Base-by-base conservation (phyloP, 2,329 filamentous ascomycete genomes). In the Fusarium sp. region DNA sequence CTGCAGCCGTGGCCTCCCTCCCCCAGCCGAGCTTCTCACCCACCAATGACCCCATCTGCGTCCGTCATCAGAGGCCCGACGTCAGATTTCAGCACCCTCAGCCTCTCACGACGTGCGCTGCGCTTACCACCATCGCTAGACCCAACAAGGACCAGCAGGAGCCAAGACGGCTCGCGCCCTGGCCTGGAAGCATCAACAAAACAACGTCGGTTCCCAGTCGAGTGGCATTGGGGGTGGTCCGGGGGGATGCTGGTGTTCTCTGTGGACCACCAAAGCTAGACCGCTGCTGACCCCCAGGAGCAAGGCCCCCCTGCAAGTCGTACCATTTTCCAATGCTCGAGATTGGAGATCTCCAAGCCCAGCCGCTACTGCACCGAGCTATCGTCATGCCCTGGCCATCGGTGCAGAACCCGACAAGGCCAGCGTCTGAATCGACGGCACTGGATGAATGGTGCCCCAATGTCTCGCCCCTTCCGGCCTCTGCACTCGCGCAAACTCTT, bases 271-370 rank as follows among this genome's bases (percentile, higher is more conserved):
- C 38, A 67, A 73, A 76, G 63, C 69, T 63, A 74, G 71, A 76
- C 76, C 73, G 74, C 75, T 68, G 74, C 69, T 66, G 68, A 69
- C 70, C 72, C 65, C 72, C 74, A 68, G 68, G 66, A 66, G 64
- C 68, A 68, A 75, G 67, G 72, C 14, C 50, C 68, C 75, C 76
- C 70, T 65, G 65, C 64, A 73, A 77, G 45, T 78, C 76, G 76
- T 78, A 78, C 76, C 76, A 78, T 77, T 78, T 77, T 76, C 60
- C 68, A 68, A 64, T 67, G 65, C 70, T 76, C 66, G 70, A 78
- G 76, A 78, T 78, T 78, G 73, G 76, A 78, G 76, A 78, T 78
- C 76, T 78, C 76, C 73, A 75, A 75, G 69, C 67, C 70, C 63
- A 68, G 70, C 50, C 76, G 74, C 76, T 78, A 77, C 76, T 77